These are phyloP conservation scores for Tremella fuciformis DNA, from an alignment of 768 basidiomycete species.

Conservation along the genomic window DNA sequence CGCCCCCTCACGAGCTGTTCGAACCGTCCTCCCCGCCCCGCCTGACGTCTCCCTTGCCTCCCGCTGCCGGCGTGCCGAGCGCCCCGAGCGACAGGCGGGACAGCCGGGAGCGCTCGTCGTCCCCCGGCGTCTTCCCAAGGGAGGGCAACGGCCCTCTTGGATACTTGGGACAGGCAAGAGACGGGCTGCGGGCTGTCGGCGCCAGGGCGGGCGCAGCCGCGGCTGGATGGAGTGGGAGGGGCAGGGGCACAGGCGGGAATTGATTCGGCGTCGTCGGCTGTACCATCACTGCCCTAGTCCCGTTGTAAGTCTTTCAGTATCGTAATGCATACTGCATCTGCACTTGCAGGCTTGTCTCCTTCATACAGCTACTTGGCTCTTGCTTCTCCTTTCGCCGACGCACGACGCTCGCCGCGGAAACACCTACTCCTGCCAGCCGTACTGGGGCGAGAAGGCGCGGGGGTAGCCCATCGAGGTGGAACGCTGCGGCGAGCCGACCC, in stretches of 20 bases:
- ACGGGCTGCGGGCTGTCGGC: slow-evolving; percentile 43
- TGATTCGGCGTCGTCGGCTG: too few relatives aligned
- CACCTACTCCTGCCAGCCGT: too few relatives aligned
- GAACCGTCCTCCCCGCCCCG: slow-evolving; percentile 31
- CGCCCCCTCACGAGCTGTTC: slow-evolving; percentile 43
- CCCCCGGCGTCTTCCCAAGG: slow-evolving; percentile 9
- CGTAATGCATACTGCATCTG: too few relatives aligned
- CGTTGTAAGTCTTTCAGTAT: too few relatives aligned
- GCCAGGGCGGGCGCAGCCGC: slow-evolving; percentile 38
- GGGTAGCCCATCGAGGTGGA: too few relatives aligned
- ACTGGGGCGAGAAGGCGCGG: too few relatives aligned
- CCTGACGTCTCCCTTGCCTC: slow-evolving; percentile 31
- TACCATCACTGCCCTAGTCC: too few relatives aligned
- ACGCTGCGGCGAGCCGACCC: too few relatives aligned
- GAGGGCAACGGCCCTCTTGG: slow-evolving; percentile 20
- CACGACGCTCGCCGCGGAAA: too few relatives aligned
- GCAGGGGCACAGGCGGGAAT: slow-evolving; percentile 1
- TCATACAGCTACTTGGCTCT: too few relatives aligned
- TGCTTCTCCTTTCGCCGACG: too few relatives aligned
- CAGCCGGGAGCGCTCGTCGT: slow-evolving; percentile 16
- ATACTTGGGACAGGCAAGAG: slow-evolving; percentile 48
- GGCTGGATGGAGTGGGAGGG: slow-evolving; percentile 40
- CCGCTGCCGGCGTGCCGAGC: slow-evolving; percentile 14
- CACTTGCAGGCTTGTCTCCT: too few relatives aligned
- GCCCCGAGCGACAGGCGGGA: slow-evolving; percentile 8